A percentile compares a stretch with the other conserved stretches of the same genome.
phyloP scores from a whole-genome alignment of 2,329 filamentous ascomycete species.

The Ascocoryne sarcoides region DNA sequence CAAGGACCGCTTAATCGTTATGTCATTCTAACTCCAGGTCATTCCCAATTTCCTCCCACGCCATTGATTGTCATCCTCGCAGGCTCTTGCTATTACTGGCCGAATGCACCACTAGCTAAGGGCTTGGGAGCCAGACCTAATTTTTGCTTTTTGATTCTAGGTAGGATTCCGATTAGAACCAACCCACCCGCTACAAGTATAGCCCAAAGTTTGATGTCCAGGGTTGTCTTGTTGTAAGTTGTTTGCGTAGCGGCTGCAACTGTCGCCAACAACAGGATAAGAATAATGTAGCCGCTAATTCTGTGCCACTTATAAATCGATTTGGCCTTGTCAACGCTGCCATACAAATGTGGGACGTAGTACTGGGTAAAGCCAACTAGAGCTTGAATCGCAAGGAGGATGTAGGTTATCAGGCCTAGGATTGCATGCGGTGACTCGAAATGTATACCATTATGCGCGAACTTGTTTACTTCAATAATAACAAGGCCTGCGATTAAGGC shows the following conservation, averaged over 20 bases:
- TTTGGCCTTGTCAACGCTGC: conserved; percentile 72
- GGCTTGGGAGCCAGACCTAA: conserved; percentile 43
- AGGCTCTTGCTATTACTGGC: conserved; percentile 8
- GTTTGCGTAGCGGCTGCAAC: conserved; percentile 70
- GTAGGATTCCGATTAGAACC: conserved; percentile 61
- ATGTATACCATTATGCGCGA: conserved; percentile 55
- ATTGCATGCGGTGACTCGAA: conserved; percentile 77
- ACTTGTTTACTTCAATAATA: conserved; percentile 80
- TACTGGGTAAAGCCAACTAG: conserved; percentile 77
- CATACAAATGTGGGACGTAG: conserved; percentile 65
- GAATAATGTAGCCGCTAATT: conserved; percentile 62
- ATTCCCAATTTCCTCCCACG: too few relatives aligned
- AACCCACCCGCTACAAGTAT: conserved; percentile 58
- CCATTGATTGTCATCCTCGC: too few relatives aligned
- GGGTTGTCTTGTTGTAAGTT: conserved; percentile 57
- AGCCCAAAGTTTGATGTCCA: conserved; percentile 70
- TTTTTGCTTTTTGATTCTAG: conserved; percentile 76
- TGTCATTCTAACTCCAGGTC: too few relatives aligned
- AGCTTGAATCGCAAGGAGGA: conserved; percentile 63
- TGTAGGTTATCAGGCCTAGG: conserved; percentile 68
- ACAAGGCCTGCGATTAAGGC: conserved; percentile 52
- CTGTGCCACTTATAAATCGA: conserved; percentile 86
- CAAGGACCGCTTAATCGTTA: too few relatives aligned
- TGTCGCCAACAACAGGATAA: conserved; percentile 64
- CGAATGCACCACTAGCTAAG: conserved; percentile 10